phyloP scores from a whole-genome alignment of 495 filamentous ascomycete genomes.

The Chaetomidium leptoderma region DNA sequence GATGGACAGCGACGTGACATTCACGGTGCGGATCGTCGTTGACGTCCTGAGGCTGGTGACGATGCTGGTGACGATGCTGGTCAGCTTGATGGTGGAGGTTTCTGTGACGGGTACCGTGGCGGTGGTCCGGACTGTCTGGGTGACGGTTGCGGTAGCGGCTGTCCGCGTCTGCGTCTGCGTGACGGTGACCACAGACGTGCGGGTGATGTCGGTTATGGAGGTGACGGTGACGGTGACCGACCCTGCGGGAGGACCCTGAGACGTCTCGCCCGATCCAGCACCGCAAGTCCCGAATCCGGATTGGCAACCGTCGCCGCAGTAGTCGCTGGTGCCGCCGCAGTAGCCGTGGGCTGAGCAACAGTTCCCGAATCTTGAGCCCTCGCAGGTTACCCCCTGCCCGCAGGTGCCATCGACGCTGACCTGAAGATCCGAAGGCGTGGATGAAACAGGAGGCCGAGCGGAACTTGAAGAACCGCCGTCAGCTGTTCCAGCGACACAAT shows the following conservation, averaged over 20 bases:
- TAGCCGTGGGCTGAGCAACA: slow-evolving; percentile 44
- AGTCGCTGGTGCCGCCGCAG: slow-evolving; percentile 38
- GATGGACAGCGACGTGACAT: slow-evolving; percentile 6
- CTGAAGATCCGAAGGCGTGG: slow-evolving; percentile 3
- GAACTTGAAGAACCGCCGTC: slow-evolving; percentile 3
- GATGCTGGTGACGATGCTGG: slow-evolving; percentile 7
- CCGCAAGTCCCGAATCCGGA: slow-evolving; percentile 34
- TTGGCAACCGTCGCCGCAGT: slow-evolving; percentile 40
- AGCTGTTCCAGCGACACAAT: slow-evolving; percentile 25
- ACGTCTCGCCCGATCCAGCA: neutral
- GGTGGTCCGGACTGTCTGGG: neutral
- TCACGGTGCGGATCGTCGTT: slow-evolving; percentile 8
- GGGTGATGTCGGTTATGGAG: slow-evolving; percentile 10
- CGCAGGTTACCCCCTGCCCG: slow-evolving; percentile 39
- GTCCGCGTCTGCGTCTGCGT: slow-evolving; percentile 25
- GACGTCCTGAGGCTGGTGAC: slow-evolving; percentile 5
- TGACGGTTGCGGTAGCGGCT: slow-evolving; percentile 15
- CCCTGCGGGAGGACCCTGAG: neutral
- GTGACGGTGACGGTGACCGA: slow-evolving; percentile 24
- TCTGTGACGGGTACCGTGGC: neutral
- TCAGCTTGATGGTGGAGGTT: slow-evolving; percentile 12
- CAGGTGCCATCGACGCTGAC: slow-evolving; percentile 37
- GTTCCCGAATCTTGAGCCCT: slow-evolving; percentile 37
- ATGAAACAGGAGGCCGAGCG: neutral
- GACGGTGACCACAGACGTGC: slow-evolving; percentile 20